phyloP scores from a whole-genome alignment of 768 basidiomycete genomes.

The Tricholoma furcatifolium region DNA sequence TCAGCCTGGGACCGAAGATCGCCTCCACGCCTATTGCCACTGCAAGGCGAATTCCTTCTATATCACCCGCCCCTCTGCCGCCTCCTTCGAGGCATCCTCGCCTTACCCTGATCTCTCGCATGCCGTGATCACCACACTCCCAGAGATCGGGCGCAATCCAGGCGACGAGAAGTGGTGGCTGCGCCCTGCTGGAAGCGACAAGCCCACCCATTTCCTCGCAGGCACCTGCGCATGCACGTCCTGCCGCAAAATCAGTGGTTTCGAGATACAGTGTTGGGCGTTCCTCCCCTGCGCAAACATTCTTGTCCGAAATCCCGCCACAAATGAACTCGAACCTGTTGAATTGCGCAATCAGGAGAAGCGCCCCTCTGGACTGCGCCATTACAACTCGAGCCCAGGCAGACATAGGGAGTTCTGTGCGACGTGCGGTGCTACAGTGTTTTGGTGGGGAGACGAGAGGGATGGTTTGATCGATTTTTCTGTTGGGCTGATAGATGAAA shows the following conservation, averaged over 20 bases:
- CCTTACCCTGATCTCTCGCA: conserved; percentile 24
- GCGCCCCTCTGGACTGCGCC: conserved; percentile 21
- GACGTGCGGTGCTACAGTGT: conserved; percentile 30
- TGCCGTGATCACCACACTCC: conserved; percentile 8
- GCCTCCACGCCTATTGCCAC: conserved; percentile 15
- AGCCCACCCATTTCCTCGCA: conserved; percentile 22
- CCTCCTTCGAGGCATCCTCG: conserved; percentile 9
- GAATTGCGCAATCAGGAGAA: conserved; percentile 9
- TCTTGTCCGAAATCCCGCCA: conserved; percentile 11
- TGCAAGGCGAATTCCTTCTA: conserved; percentile 15
- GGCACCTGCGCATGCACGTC: conserved; percentile 27
- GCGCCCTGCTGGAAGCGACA: conserved; percentile 13
- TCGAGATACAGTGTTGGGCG: conserved; percentile 25
- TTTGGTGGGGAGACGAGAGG: conserved; percentile 25
- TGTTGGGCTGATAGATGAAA: conserved; percentile 21
- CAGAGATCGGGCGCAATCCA: conserved; percentile 11
- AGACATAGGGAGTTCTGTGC: conserved; percentile 26
- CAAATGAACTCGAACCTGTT: conserved; percentile 15
- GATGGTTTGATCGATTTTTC: conserved; percentile 25
- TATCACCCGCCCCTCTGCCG: conserved; percentile 19
- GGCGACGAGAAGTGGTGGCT: conserved; percentile 27
- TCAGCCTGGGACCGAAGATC: not conserved
- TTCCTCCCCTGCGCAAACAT: conserved; percentile 23
- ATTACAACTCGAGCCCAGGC: conserved; percentile 23
- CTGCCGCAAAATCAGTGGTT: conserved; percentile 25